Percentiles rank a stretch among this genome's conserved stretches.
phyloP scores from a whole-genome alignment of 106 monocot genomes.

The Alisma plantagoaquatica region DNA sequence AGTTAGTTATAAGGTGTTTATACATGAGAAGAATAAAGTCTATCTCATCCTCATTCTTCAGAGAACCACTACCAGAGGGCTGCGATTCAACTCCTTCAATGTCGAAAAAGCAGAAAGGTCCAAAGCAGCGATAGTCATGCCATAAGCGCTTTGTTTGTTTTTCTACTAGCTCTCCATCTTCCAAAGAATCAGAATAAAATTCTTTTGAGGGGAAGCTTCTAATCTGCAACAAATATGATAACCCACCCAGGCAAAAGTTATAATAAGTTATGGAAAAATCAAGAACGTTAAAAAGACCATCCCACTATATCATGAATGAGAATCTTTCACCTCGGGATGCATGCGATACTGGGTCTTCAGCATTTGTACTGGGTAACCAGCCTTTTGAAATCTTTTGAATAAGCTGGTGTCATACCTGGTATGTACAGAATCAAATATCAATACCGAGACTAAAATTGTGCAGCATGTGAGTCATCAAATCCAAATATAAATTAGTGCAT shows the following conservation, averaged over 20 bases:
- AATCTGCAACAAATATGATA: constrained; percentile 45
- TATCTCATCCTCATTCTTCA: constrained; percentile 79
- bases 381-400: constrained; percentile 93
- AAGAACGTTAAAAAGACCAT: background rate
- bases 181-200: constrained; percentile 67
- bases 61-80: constrained; percentile 73
- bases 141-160: constrained; percentile 49
- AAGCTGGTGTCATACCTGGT: constrained; percentile 83
- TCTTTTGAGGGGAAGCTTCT: constrained; percentile 88
- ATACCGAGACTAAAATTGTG: background rate
- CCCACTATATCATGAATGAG: background rate
- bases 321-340: constrained; percentile 75
- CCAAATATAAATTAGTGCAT: background rate
- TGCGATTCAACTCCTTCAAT: constrained; percentile 64
- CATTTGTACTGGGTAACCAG: constrained; percentile 94
- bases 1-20: constrained; percentile 45
- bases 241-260: background rate
- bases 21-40: constrained; percentile 67
- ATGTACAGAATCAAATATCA: constrained; percentile 1
- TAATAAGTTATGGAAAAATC: background rate
- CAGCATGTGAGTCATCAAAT: background rate
- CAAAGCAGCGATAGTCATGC: constrained; percentile 81
- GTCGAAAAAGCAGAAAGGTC: constrained; percentile 90
- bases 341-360: constrained; percentile 94
- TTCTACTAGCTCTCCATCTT: constrained; percentile 60